Conservation (phyloP, 163 green algal genomes). For the Chloromonas sp. region DNA sequence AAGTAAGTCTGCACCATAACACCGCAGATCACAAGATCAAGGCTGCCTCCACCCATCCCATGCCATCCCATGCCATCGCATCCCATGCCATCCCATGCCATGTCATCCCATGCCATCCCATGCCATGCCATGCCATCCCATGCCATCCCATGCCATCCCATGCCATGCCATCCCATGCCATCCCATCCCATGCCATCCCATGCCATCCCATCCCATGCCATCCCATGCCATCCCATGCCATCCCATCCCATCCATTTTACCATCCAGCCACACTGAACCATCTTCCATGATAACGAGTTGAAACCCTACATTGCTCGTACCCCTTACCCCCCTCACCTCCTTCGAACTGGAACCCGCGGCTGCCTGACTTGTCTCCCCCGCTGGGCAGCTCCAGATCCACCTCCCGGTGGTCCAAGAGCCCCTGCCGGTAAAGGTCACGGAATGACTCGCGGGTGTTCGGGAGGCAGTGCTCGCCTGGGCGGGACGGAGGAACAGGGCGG, state of each 20-base stretch:
- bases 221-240: background rate
- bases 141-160: too few species aligned
- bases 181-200: background rate
- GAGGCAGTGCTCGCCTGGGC: background rate
- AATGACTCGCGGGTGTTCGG: constrained; percentile 36
- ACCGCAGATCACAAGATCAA: too few species aligned
- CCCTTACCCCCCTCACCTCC: background rate
- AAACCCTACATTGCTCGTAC: background rate
- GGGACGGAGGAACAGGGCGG: too few species aligned
- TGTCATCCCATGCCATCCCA: too few species aligned
- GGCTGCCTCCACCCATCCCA: too few species aligned
- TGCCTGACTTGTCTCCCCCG: background rate
- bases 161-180: too few species aligned
- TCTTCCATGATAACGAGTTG: background rate
- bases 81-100: too few species aligned
- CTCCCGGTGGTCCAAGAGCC: constrained; percentile 59
- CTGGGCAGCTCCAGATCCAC: constrained; percentile 37
- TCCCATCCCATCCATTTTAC: background rate
- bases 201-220: background rate
- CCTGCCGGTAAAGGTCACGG: constrained; percentile 54
- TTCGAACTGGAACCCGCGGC: background rate
- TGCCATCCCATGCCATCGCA: too few species aligned
- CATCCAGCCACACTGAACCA: background rate
- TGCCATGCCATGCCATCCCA: too few species aligned
- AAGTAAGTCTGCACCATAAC: too few species aligned